These are phyloP conservation scores for Tripterygium wilfordii DNA, from an alignment of 177 flowering plant genomes.

Conservation along the genomic window DNA sequence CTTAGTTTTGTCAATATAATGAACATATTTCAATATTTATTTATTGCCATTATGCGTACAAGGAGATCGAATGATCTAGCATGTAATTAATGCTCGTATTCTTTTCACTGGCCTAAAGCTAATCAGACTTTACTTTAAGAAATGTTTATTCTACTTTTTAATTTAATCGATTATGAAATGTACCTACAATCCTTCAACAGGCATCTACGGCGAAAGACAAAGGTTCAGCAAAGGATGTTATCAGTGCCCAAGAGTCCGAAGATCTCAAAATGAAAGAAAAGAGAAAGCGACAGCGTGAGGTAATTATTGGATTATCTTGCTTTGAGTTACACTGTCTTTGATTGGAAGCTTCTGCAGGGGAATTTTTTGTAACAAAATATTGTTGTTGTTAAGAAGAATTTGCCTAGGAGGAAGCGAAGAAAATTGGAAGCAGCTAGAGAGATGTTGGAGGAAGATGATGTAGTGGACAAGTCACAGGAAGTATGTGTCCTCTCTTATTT, in stretches of 20 bases:
- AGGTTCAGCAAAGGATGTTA: conserved; percentile 37
- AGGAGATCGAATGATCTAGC: too few species aligned
- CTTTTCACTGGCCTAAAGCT: too few species aligned
- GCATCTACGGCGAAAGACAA: conserved; percentile 35
- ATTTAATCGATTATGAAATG: too few species aligned
- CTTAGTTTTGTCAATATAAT: too few species aligned
- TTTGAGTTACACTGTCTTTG: too few species aligned
- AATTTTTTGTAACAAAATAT: conserved; percentile 1
- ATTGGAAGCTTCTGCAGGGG: too few species aligned
- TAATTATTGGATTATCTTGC: conserved; percentile 14
- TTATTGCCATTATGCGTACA: too few species aligned
- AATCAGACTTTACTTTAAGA: too few species aligned
- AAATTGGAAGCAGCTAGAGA: conserved; percentile 88
- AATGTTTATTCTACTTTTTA: too few species aligned
- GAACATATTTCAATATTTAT: too few species aligned
- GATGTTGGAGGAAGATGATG: conserved; percentile 67
- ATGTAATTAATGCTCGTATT: too few species aligned
- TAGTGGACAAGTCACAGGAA: conserved; percentile 25
- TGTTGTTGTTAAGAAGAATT: conserved; percentile 50
- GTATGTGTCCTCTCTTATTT: conserved; percentile 1
- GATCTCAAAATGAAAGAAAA: conserved; percentile 83
- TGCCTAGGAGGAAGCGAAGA: conserved; percentile 88
- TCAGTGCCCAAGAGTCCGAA: conserved; percentile 88
- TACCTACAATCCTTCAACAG: conserved; percentile 22
- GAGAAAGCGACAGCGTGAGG: conserved; percentile 85